phyloP scores from a whole-genome alignment of 2,329 filamentous ascomycete species.

The Ceratocystis albifundus region DNA sequence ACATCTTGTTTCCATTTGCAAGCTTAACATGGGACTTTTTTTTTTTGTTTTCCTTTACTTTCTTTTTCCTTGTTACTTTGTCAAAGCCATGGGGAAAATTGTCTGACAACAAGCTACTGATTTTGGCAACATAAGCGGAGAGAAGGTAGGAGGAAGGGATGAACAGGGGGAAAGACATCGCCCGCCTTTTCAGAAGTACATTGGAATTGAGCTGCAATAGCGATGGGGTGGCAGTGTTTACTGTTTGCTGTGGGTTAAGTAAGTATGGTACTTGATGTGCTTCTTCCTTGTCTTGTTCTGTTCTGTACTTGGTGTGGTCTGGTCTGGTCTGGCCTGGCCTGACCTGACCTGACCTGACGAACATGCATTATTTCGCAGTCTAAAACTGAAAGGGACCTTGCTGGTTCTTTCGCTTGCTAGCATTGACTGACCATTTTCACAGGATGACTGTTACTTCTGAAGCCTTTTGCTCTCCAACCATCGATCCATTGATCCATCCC shows the following conservation, averaged over 20 bases:
- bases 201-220: too few species aligned
- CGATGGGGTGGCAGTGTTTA: too few species aligned
- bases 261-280: not conserved
- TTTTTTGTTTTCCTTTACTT: too few species aligned
- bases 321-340: too few species aligned
- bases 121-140: not conserved
- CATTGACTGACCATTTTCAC: not conserved
- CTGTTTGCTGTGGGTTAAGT: not conserved
- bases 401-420: not conserved
- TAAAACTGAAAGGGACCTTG: not conserved
- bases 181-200: too few species aligned
- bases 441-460: too few species aligned
- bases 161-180: not conserved
- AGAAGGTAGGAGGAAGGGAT: not conserved
- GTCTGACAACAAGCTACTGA: not conserved
- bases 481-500: too few species aligned
- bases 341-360: not conserved
- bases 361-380: not conserved
- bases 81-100: not conserved
- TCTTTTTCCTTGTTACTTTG: not conserved
- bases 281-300: not conserved
- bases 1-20: slow-evolving; percentile 8
- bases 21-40: not conserved
- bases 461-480: too few species aligned
- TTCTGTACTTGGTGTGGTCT: too few species aligned